Evolutionary conservation across 345 rosid species (phyloP).

Genomic region (Jatropha curcas): DNA sequence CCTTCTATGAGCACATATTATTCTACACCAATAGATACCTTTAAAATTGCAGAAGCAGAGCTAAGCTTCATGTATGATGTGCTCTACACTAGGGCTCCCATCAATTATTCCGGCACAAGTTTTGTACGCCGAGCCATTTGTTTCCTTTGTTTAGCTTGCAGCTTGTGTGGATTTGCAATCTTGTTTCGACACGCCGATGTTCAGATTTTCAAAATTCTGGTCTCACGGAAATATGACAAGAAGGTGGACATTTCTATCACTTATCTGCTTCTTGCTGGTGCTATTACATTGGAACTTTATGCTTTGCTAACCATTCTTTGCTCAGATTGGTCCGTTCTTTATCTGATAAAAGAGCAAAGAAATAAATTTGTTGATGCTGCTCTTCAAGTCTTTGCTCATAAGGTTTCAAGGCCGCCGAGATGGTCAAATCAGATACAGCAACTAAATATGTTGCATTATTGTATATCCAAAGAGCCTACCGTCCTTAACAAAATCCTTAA

Average conservation of each 20-base stretch:
- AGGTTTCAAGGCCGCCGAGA: conserved; percentile 4
- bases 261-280: conserved; percentile 7
- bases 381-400: conserved; percentile 3
- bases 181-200: conserved; percentile 12
- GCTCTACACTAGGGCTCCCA: conserved; percentile 15
- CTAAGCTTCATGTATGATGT: conserved; percentile 19
- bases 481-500: too few relatives aligned
- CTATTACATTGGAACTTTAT: conserved; percentile 6
- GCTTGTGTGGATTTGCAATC: conserved; percentile 13
- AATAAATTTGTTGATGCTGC: background rate
- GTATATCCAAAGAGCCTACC: conserved; percentile 4
- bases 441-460: conserved; percentile 1
- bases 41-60: conserved; percentile 19
- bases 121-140: conserved; percentile 6
- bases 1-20: conserved; percentile 6
- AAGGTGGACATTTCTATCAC: conserved; percentile 2
- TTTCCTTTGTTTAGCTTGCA: background rate
- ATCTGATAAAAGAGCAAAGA: background rate
- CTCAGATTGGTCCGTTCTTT: conserved; percentile 10
- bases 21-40: conserved; percentile 3
- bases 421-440: conserved; percentile 11
- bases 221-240: conserved; percentile 1
- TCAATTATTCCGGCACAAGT: background rate
- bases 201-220: background rate
- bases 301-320: background rate